Evolutionary conservation across 257 asterid species (phyloP), one percentile per base, ranked within the genome.

Genomic region (Vinca minor): DNA sequence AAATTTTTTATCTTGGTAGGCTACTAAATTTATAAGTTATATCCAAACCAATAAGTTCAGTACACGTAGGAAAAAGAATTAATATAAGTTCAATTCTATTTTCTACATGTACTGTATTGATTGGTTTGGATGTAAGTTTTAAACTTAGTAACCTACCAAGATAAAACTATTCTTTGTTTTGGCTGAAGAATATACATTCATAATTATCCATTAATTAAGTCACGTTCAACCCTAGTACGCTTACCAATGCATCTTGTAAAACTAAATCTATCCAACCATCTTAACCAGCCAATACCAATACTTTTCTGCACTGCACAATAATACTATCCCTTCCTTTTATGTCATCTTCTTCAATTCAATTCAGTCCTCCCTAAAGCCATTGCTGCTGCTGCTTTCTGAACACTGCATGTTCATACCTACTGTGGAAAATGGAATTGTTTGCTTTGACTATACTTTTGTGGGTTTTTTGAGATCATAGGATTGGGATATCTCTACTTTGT

Each of bases 161-260:
- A n/a, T n/a, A n/a, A n/a, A n/a, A n/a, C n/a, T n/a, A n/a, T n/a
- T n/a, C n/a, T n/a, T 6, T 34, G 6, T 3, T 34, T 34, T 34
- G 38, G 38, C 6, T 3, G 3, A 34, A 2, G 6, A 2, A 34
- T 6, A 34, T 6, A 3, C 3, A 2, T 20, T 41, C 39, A 5
- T 41, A 5, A 42, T 18, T 10, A 25, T 7, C 34, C 57, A 52
- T 64, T 35, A n/a, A 35, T 38, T 8, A 38, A 34, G 2, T 47
- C 32, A 35, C 8, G 23, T 9, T 18, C 46, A 11, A 49, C 35
- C 13, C 41, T 34, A 34, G 38, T 75, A 47, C 69, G 47, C 65
- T 36, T 69, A 71, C 73, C 80, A 67, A 78, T 34, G 82, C 72
- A 48, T 81, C 83, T 78, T 64, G 86, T 75, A 62, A 81, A 65